phyloP scores from a whole-genome alignment of 225 moss, liverwort and hornwort genomes.

The Asterella californica region DNA sequence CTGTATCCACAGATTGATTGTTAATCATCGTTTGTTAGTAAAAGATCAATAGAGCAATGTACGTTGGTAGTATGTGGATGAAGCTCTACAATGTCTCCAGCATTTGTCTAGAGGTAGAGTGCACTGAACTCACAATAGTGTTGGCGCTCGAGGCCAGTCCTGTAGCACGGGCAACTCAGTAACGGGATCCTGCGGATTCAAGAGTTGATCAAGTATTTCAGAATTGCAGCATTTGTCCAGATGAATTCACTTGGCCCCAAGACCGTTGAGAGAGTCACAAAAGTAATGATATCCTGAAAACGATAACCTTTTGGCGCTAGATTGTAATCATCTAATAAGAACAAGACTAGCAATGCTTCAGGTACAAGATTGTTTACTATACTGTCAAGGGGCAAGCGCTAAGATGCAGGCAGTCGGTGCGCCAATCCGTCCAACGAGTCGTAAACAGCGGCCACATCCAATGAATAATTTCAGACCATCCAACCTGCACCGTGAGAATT shows the following conservation, averaged over 20 bases:
- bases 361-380: neutral
- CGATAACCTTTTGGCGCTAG: neutral
- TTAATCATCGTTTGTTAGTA: neutral
- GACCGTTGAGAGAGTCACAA: too few species aligned
- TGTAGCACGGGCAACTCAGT: slow-evolving; percentile 73
- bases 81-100: neutral
- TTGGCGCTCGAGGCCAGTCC: slow-evolving; percentile 76
- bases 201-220: neutral
- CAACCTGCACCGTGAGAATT: slow-evolving; percentile 35
- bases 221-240: neutral
- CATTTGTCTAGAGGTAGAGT: neutral
- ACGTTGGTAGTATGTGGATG: neutral
- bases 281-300: neutral
- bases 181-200: slow-evolving; percentile 62
- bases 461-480: slow-evolving; percentile 87
- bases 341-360: neutral
- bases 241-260: neutral
- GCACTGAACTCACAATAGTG: slow-evolving; percentile 50
- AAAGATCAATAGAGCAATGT: neutral
- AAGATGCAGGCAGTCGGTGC: slow-evolving; percentile 58
- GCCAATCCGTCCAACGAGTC: slow-evolving; percentile 80
- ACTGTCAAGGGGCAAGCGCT: slow-evolving; percentile 79
- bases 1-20: slow-evolving; percentile 18
- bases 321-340: neutral
- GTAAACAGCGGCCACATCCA: slow-evolving; percentile 99